Base-by-base conservation (phyloP, 208 protist species). In the Trypanosoma grayi region DNA sequence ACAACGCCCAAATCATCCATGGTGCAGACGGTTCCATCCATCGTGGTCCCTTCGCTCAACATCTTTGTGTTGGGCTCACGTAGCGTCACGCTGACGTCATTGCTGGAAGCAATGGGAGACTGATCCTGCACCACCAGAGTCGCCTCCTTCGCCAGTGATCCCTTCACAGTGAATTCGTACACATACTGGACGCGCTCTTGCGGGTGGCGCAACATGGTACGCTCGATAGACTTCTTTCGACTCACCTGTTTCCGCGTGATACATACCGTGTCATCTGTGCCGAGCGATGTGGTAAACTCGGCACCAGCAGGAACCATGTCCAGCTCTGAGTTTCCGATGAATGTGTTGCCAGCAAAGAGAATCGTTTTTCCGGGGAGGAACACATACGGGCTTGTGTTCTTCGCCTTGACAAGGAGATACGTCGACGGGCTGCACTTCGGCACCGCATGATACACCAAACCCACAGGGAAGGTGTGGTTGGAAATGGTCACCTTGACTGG, bases 41-140 rank as follows among this genome's bases (percentile, higher is more conserved):
- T 22, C 4, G 36, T 66, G 45, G 62, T 58, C 33, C 55, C 40
- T 10, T 51, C 34, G 33, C 37, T 56, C 10, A 70, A 20, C 39
- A 47, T 47, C n/a, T 51, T 45, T 34, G 34, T 59, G 33, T 45
- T 66, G 5, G 68, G 68, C 4, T 62, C 45, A 20, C 4, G 39
- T 55, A 81, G 51, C 46, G 45, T 16, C 60, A 85, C 72, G 24
- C 27, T 55, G 30, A 82, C 55, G 16, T 78, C 66, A 36, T 70
- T 54, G 48, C 79, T 54, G n/a, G 62, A 61, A 8, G 75, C 70
- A 8, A 82, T 54, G 3, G 79, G 79, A 59, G 64, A 85, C 47
- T 85, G 78, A 58, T 85, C 79, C 27, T 58, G 60, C 63, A 85
- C 79, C 43, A 85, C 64, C 43, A 85, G 51, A 22, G 59, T 67